phyloP scores from a whole-genome alignment of 305 asterid genomes.

The Solanum chacoense region DNA sequence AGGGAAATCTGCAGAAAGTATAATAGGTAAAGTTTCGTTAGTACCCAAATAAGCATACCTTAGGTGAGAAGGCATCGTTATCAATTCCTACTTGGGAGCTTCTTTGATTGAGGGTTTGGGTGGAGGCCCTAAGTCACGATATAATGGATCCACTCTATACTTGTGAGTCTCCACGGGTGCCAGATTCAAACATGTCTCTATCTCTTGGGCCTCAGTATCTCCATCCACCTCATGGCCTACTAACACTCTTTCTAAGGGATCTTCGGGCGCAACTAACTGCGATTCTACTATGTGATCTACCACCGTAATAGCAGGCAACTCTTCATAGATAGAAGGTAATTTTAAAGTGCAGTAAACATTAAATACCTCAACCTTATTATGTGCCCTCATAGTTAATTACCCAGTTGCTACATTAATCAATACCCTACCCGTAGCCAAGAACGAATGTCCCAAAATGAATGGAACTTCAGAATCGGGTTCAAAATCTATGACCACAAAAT shows the following conservation, averaged over 20 bases:
- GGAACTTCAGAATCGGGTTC: too few species aligned
- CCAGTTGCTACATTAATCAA: neutral
- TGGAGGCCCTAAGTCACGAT: neutral
- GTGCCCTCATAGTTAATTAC: neutral
- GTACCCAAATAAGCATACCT: neutral
- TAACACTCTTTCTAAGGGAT: neutral
- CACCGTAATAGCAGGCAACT: neutral
- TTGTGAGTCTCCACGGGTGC: neutral
- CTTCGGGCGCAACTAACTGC: neutral
- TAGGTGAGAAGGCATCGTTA: neutral
- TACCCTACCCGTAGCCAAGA: neutral
- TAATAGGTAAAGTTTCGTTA: neutral
- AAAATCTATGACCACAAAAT: neutral
- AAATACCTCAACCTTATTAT: neutral
- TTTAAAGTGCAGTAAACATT: neutral
- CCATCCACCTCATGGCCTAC: neutral
- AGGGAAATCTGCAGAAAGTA: too few species aligned
- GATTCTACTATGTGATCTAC: neutral
- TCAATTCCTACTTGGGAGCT: neutral
- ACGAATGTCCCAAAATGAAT: neutral
- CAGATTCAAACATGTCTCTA: too few species aligned
- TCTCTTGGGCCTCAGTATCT: neutral
- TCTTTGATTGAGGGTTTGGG: neutral
- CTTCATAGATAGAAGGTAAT: neutral
- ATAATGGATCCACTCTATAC: neutral